A percentile compares a stretch with the other conserved stretches of the same genome.
Conservation (phyloP, 2,329 filamentous ascomycete species). For the Ophiocordyceps camponoti-saundersi region DNA sequence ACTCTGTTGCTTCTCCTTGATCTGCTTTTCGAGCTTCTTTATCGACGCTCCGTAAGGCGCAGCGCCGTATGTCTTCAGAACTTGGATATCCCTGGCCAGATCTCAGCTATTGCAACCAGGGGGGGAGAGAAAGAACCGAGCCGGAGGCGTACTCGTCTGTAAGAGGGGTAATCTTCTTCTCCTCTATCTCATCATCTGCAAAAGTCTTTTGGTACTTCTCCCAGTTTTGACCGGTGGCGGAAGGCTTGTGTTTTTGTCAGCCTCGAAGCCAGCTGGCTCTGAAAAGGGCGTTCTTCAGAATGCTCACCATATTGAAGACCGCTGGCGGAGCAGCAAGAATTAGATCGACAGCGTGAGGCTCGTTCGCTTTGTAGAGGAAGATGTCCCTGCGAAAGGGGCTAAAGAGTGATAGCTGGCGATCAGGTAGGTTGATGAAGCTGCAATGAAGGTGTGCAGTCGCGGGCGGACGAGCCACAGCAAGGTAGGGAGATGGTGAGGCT, state of each 20-base stretch:
- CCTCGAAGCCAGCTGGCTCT: neutral
- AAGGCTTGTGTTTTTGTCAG: slow-evolving; percentile 44
- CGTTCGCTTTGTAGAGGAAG: neutral
- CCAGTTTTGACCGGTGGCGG: slow-evolving; percentile 86
- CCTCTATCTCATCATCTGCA: slow-evolving; percentile 88
- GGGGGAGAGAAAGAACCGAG: neutral
- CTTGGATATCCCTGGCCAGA: slow-evolving; percentile 74
- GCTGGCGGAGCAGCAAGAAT: slow-evolving; percentile 8
- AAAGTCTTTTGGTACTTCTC: slow-evolving; percentile 98
- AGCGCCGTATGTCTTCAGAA: slow-evolving; percentile 96
- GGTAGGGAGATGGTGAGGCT: neutral
- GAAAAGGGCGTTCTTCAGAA: neutral
- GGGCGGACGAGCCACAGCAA: neutral
- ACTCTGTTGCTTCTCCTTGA: slow-evolving; percentile 96
- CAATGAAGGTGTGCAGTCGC: neutral
- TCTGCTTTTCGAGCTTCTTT: slow-evolving; percentile 97
- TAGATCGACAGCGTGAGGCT: slow-evolving; percentile 1
- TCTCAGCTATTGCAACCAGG: slow-evolving; percentile 8
- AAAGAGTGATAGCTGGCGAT: neutral
- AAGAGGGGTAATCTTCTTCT: slow-evolving; percentile 98
- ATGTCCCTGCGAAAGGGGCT: neutral
- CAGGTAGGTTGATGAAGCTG: neutral
- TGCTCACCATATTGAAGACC: slow-evolving; percentile 24
- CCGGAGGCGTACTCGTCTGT: slow-evolving; percentile 67
- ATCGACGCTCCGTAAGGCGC: slow-evolving; percentile 86